phyloP scores from a whole-genome alignment of 2,329 filamentous ascomycete genomes.

The Paecilomyces fulvus region DNA sequence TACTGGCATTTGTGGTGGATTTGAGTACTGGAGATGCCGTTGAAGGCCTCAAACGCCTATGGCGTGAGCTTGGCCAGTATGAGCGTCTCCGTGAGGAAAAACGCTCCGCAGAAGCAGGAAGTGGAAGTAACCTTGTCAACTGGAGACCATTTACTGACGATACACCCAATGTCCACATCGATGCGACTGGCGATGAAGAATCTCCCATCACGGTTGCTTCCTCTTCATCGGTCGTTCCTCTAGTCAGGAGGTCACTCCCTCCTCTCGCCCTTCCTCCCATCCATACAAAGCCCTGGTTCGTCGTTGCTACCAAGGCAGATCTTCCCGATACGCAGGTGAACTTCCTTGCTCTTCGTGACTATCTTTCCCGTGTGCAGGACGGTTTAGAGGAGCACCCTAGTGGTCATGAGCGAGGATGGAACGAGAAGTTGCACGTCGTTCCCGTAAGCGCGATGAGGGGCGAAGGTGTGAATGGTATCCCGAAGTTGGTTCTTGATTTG shows the following conservation, averaged over 20 bases:
- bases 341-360: slow-evolving; percentile 60
- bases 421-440: slow-evolving; percentile 51
- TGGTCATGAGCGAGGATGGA: slow-evolving; percentile 58
- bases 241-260: slow-evolving; percentile 25
- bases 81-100: slow-evolving; percentile 71
- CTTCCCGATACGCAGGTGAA: slow-evolving; percentile 69
- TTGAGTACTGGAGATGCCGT: slow-evolving; percentile 73
- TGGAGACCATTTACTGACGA: slow-evolving; percentile 32
- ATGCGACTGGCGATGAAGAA: not conserved
- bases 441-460: slow-evolving; percentile 85
- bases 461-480: slow-evolving; percentile 61
- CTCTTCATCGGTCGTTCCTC: not conserved
- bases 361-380: slow-evolving; percentile 58
- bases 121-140: slow-evolving; percentile 49
- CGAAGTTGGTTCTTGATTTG: slow-evolving; percentile 33
- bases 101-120: slow-evolving; percentile 50
- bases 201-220: not conserved
- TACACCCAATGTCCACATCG: slow-evolving; percentile 13
- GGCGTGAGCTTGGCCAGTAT: slow-evolving; percentile 85
- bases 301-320: slow-evolving; percentile 89
- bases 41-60: slow-evolving; percentile 67
- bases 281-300: slow-evolving; percentile 93
- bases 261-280: slow-evolving; percentile 58
- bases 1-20: slow-evolving; percentile 90
- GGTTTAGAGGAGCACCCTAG: slow-evolving; percentile 65